Percentiles rank a stretch among this genome's conserved stretches.
Evolutionary conservation across 2,329 filamentous ascomycete species (phyloP).

Genomic region (Blumeria graminis): DNA sequence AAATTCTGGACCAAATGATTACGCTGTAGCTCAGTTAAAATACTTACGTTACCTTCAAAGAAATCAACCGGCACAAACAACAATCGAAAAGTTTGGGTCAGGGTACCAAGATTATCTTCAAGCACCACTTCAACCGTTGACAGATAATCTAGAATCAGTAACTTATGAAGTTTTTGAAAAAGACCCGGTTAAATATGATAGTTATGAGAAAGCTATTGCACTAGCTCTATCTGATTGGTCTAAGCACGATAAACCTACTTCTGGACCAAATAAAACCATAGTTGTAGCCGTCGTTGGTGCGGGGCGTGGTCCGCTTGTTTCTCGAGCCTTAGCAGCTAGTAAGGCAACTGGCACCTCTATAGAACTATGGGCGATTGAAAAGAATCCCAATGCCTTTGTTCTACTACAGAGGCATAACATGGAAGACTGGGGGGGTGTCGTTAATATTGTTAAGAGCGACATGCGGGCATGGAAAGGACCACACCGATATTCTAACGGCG

Average conservation of each 20-base stretch:
- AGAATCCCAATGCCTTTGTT: conserved; percentile 95
- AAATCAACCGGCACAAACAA: conserved; percentile 43
- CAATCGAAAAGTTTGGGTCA: conserved; percentile 43
- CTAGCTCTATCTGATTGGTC: conserved; percentile 65
- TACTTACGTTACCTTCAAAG: conserved; percentile 71
- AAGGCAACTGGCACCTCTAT: conserved; percentile 51
- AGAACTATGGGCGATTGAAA: conserved; percentile 81
- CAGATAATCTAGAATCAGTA: conserved; percentile 87
- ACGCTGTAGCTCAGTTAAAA: conserved; percentile 41
- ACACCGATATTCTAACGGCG: conserved; percentile 19
- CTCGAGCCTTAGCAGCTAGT: conserved; percentile 62
- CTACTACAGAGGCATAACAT: conserved; percentile 72
- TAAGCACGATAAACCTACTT: conserved; percentile 45
- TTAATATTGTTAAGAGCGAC: conserved; percentile 81
- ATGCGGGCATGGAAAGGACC: conserved; percentile 95
- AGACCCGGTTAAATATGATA: conserved; percentile 91
- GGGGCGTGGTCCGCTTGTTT: conserved; percentile 77
- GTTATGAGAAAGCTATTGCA: conserved; percentile 70
- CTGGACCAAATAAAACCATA: conserved; percentile 43
- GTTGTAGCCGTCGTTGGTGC: conserved; percentile 85
- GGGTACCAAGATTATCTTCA: conserved; percentile 88
- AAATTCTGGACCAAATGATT: conserved; percentile 15
- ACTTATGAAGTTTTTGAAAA: conserved; percentile 98
- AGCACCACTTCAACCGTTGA: conserved; percentile 77
- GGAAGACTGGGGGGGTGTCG: conserved; percentile 52